Evolutionary conservation across 257 asterid species (phyloP).

Genomic region (Solanum virginianum): DNA sequence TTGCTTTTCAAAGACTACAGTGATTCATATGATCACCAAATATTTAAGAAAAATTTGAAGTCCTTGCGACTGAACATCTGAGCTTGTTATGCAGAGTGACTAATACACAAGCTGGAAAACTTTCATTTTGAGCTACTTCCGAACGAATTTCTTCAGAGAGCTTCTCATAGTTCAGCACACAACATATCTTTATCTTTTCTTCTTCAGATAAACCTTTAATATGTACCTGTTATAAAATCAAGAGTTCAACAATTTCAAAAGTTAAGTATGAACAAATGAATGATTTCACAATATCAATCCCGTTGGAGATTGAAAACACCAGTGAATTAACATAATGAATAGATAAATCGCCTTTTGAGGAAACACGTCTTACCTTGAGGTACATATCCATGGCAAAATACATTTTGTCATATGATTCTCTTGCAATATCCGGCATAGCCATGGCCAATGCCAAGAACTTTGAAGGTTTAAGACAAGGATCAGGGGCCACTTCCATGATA

Average conservation of each 20-base stretch:
- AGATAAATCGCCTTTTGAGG: not conserved
- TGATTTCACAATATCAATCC: not conserved
- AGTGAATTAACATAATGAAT: no score
- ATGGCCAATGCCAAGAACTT: conserved; percentile 33
- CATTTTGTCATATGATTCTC: conserved; percentile 40
- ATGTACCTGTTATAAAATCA: conserved; percentile 26
- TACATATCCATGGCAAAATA: conserved; percentile 34
- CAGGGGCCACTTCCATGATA: conserved; percentile 57
- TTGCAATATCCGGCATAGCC: conserved; percentile 32
- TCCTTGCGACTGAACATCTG: not conserved
- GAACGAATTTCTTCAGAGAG: conserved; percentile 16
- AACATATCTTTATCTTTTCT: conserved; percentile 29
- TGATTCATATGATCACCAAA: not conserved
- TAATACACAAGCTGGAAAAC: conserved; percentile 26
- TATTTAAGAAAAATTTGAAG: not conserved
- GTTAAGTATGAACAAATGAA: no score
- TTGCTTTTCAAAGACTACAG: not conserved
- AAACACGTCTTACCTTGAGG: conserved; percentile 26
- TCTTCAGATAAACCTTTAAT: conserved; percentile 17
- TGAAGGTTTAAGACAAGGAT: conserved; percentile 27
- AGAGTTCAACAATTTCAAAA: no score
- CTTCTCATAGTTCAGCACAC: conserved; percentile 33
- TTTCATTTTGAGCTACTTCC: conserved; percentile 14
- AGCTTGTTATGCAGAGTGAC: conserved; percentile 7
- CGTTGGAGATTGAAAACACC: not conserved